These are phyloP conservation scores for Penicillium crustosum DNA, from an alignment of 2,329 filamentous ascomycete genomes.

Conservation along the genomic window DNA sequence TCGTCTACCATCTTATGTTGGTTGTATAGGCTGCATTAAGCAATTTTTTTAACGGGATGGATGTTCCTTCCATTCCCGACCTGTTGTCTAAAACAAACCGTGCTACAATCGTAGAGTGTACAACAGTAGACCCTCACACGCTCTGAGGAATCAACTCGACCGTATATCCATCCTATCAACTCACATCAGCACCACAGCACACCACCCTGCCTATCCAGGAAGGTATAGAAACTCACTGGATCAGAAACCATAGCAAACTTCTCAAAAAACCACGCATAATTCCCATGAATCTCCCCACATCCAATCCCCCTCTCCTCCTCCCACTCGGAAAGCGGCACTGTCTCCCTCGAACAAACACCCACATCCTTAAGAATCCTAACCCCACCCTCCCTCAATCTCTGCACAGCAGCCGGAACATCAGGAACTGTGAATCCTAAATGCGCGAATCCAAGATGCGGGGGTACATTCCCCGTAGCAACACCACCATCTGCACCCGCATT, in stretches of 20 bases:
- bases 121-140: conserved; percentile 4
- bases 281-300: conserved; percentile 34
- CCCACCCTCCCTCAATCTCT: conserved; percentile 30
- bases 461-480: conserved; percentile 33
- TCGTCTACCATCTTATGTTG: conserved; percentile 2
- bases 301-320: conserved; percentile 36
- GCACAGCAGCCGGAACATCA: conserved; percentile 33
- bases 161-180: conserved; percentile 35
- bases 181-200: not conserved
- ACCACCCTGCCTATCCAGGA: not conserved
- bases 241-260: conserved; percentile 42
- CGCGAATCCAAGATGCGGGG: conserved; percentile 40
- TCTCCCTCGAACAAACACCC: conserved; percentile 28
- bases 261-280: conserved; percentile 36
- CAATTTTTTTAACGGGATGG: not conserved
- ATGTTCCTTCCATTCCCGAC: not conserved
- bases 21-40: conserved; percentile 10
- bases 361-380: conserved; percentile 40
- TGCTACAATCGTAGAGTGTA: not conserved
- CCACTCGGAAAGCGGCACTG: conserved; percentile 37
- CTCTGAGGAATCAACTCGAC: conserved; percentile 37
- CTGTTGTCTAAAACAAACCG: not conserved
- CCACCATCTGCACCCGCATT: conserved; percentile 8
- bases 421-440: conserved; percentile 43
- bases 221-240: conserved; percentile 32